Evolutionary conservation across 208 protist genomes (phyloP).

Genomic region (Jaenimonas drosophilae): DNA sequence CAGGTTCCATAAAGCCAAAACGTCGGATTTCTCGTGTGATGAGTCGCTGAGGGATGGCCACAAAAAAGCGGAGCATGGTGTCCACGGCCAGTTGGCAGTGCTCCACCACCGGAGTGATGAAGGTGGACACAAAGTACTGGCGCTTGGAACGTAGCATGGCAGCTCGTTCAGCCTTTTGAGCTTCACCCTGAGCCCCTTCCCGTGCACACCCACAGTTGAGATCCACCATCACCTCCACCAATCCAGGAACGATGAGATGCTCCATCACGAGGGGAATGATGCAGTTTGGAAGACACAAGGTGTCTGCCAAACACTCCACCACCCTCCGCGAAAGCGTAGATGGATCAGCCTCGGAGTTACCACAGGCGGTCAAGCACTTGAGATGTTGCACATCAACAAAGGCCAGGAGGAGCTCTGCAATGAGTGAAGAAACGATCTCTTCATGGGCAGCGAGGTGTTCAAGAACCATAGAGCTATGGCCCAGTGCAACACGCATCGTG

Average conservation of each 20-base stretch:
- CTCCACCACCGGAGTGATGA: conserved; percentile 60
- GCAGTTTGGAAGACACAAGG: conserved; percentile 51
- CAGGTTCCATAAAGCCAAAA: conserved; percentile 48
- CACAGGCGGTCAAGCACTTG: too few relatives aligned
- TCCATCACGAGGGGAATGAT: conserved; percentile 57
- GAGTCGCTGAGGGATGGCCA: conserved; percentile 50
- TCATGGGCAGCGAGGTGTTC: conserved; percentile 67
- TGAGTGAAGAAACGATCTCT: conserved; percentile 48
- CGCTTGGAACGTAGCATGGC: conserved; percentile 12
- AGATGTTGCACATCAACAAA: conserved; percentile 71
- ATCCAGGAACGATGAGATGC: conserved; percentile 53
- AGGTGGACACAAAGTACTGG: conserved; percentile 29
- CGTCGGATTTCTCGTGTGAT: conserved; percentile 54
- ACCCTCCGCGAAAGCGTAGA: conserved; percentile 35
- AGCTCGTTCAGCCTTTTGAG: not conserved
- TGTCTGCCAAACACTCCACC: conserved; percentile 79
- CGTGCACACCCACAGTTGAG: conserved; percentile 33
- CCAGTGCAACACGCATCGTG: conserved; percentile 38
- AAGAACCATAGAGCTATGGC: conserved; percentile 51
- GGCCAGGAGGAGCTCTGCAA: conserved; percentile 51
- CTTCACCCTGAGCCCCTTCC: too few relatives aligned
- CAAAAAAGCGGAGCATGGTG: conserved; percentile 69
- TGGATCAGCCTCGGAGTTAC: conserved; percentile 1
- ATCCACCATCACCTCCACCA: conserved; percentile 42
- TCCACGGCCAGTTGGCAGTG: conserved; percentile 79